phyloP scores from a whole-genome alignment of 352 stramenopile species.

The Aphanomyces stellatus region DNA sequence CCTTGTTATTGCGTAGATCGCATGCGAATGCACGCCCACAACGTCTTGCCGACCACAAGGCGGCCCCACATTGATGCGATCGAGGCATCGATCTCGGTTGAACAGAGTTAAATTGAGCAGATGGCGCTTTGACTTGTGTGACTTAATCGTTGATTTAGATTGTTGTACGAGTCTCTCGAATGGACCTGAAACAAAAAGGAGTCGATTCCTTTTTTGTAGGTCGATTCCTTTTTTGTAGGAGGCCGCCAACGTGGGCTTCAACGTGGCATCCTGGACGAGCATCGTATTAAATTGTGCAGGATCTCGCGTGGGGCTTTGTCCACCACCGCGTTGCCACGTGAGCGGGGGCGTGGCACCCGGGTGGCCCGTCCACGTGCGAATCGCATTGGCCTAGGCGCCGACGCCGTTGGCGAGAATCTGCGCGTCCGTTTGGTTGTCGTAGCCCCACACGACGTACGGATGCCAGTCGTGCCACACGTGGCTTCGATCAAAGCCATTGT shows the following conservation, averaged over 20 bases:
- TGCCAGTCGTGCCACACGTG: slow-evolving; percentile 22
- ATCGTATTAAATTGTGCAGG: not conserved
- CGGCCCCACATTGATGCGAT: too few relatives aligned
- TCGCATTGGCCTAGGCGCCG: slow-evolving; percentile 27
- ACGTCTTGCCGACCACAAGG: too few relatives aligned
- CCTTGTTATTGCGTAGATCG: too few relatives aligned
- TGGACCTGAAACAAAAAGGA: too few relatives aligned
- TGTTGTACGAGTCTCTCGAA: too few relatives aligned
- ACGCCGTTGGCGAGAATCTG: slow-evolving; percentile 41
- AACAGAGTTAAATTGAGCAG: too few relatives aligned
- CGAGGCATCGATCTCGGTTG: too few relatives aligned
- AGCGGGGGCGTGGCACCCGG: not conserved
- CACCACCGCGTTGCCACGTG: not conserved
- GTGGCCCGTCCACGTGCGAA: slow-evolving; percentile 26
- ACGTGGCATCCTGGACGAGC: not conserved
- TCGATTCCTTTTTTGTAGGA: too few relatives aligned
- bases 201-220: too few relatives aligned
- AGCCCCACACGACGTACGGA: slow-evolving; percentile 15
- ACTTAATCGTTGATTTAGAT: too few relatives aligned
- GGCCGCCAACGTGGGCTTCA: not conserved
- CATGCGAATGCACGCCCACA: too few relatives aligned
- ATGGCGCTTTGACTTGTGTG: too few relatives aligned
- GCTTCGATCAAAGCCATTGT: slow-evolving; percentile 3
- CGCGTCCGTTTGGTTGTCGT: not conserved
- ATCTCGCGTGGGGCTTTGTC: not conserved